Percentiles rank a stretch among this genome's conserved stretches.
These are phyloP conservation scores for Sinapis alba DNA, from an alignment of 441 rosid genomes.

Conservation along the genomic window DNA sequence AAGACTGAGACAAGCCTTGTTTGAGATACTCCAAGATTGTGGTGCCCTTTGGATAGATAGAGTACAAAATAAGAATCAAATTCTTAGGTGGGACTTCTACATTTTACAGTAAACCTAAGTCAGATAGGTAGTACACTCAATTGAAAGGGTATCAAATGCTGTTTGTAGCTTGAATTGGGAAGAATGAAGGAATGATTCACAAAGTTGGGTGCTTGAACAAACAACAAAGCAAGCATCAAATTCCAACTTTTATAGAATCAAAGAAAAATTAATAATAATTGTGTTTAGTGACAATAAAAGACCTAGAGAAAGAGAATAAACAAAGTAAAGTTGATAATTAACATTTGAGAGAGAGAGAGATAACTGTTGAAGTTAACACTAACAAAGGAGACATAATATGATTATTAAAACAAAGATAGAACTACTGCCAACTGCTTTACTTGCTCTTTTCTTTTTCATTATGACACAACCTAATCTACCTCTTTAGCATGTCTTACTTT, in stretches of 20 bases:
- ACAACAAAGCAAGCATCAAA: conserved; percentile 66
- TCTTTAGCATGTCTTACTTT: conserved; percentile 12
- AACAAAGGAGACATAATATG: conserved; percentile 53
- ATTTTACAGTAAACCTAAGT: conserved; percentile 46
- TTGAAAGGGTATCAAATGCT: conserved; percentile 62
- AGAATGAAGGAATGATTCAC: conserved; percentile 29
- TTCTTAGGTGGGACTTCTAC: conserved; percentile 41
- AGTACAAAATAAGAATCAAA: conserved; percentile 51
- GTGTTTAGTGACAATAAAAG: conserved; percentile 34
- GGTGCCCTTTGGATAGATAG: conserved; percentile 42
- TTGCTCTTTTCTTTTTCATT: conserved; percentile 54
- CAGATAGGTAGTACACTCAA: conserved; percentile 43
- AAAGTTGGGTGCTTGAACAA: conserved; percentile 42
- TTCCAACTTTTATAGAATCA: conserved; percentile 54
- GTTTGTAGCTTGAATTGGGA: conserved; percentile 47
- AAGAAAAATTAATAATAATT: conserved; percentile 41
- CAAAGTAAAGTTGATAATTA: neutral
- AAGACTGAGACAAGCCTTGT: conserved; percentile 48
- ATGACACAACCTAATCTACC: conserved; percentile 67
- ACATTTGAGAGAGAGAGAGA: neutral
- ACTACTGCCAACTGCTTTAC: conserved; percentile 70
- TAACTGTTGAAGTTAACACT: conserved; percentile 34
- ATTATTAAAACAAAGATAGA: conserved; percentile 52
- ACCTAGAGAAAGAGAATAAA: conserved; percentile 25
- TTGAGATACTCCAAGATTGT: conserved; percentile 53